Conservation (phyloP, 148 eudicot species). For the Heliosperma pusillum region DNA sequence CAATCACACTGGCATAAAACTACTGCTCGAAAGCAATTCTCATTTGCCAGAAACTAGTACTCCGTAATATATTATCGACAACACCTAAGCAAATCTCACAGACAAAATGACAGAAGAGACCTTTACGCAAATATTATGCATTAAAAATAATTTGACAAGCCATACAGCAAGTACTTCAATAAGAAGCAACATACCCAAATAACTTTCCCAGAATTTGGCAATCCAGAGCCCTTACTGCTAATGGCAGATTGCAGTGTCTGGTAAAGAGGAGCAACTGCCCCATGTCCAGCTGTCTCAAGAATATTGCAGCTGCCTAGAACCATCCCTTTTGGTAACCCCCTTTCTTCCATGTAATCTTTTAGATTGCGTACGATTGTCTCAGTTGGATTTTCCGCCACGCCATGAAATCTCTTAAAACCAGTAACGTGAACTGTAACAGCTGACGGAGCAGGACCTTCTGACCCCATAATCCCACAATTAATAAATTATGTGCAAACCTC, state of each 20-base stretch:
- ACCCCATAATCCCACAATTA: conserved; percentile 64
- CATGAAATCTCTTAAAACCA: conserved; percentile 90
- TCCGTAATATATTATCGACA: neutral
- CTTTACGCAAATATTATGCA: neutral
- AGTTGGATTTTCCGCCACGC: conserved; percentile 95
- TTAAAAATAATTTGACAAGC: neutral
- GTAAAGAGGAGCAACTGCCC: conserved; percentile 75
- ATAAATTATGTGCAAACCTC: conserved; percentile 19
- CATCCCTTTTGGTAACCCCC: conserved; percentile 70
- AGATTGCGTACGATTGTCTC: conserved; percentile 73
- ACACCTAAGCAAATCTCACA: neutral
- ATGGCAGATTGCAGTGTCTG: conserved; percentile 71
- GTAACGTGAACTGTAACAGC: conserved; percentile 76
- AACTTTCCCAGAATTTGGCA: conserved; percentile 44
- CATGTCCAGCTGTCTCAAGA: conserved; percentile 96
- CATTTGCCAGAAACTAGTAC: neutral
- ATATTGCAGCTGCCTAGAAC: conserved; percentile 80
- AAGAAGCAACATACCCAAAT: conserved; percentile 69
- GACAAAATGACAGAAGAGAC: neutral
- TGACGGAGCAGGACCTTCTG: conserved; percentile 89
- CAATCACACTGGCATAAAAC: neutral
- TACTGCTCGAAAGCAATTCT: neutral
- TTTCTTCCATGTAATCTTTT: conserved; percentile 58
- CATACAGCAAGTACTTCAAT: neutral
- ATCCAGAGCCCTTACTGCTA: conserved; percentile 32